Evolutionary conservation across 768 basidiomycete species (phyloP), one percentile per base, ranked within the genome.

Genomic region (Mycena venus): DNA sequence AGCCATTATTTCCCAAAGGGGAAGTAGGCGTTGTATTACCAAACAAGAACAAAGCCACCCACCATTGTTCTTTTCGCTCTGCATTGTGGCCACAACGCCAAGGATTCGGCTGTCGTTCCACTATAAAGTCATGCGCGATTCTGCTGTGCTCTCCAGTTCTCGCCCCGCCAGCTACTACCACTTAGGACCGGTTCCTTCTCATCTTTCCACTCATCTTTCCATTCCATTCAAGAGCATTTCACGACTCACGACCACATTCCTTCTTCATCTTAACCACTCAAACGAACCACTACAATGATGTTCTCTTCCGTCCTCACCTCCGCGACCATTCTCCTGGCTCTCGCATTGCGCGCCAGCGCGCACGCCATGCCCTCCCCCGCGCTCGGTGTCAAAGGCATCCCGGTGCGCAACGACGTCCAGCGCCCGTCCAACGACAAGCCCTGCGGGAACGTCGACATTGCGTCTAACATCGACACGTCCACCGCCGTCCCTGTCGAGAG

Each of bases 151-250:
- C 17, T 21, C n/a, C 49, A 63, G 36, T 62, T 38, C 61, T 61
- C n/a, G 27, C 32, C 60, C 19, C 23, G 36, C 10, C 42, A 56
- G 42, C 19, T 47, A 31, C 53, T 3, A 34, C 19, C 68, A 27
- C 32, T 36, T 36, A 75, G 73, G 73, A 75, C 73, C 63, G 73
- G 73, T 70, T 75, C 70, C 74, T 75, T 64, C 34, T 27, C 25
- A 51, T 44, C 9, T 47, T 51, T n/a, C n/a, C n/a, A n/a, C 23
- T 25, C 23, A n/a, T 42, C 25, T 34, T 49, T 36, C 19, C 36
- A 27, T 11, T 32, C 15, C n/a, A n/a, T n/a, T 47, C 29, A 55
- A 34, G 62, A 71, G 70, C 62, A 69, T 51, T 34, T 70, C 59
- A 72, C 69, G 62, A 64, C 49, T 63, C 67, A 74, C 73, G 73